Percentiles rank a stretch among this genome's conserved stretches.
Conservation (phyloP, 192 early-diverging fungal species). For the Coemansia sp. region DNA sequence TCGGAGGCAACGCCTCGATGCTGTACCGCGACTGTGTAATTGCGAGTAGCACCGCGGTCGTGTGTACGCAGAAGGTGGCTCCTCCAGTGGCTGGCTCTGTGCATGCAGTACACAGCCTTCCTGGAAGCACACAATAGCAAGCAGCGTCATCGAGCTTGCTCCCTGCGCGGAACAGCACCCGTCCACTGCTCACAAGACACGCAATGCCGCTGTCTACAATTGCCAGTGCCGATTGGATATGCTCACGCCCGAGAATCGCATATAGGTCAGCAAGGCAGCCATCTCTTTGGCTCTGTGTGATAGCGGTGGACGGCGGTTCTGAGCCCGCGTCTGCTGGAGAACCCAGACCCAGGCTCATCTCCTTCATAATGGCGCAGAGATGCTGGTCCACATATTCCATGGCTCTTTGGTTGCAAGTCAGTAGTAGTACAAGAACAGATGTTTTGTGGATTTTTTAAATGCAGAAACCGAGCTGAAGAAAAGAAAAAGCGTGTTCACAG, state of each 20-base stretch:
- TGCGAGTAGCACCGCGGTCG: constrained; percentile 39
- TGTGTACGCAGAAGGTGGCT: constrained; percentile 37
- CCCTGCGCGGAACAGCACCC: constrained; percentile 35
- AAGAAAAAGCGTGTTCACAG: background rate
- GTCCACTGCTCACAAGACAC: constrained; percentile 35
- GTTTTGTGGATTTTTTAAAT: background rate
- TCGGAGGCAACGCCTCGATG: constrained; percentile 23
- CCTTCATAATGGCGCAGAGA: constrained; percentile 32
- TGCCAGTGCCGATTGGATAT: constrained; percentile 24
- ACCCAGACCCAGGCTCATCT: constrained; percentile 14
- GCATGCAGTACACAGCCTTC: constrained; percentile 40
- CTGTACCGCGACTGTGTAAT: constrained; percentile 36
- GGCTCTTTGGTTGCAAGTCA: background rate
- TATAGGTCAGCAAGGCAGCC: constrained; percentile 30
- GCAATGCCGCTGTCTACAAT: constrained; percentile 45
- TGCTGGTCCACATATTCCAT: constrained; percentile 52
- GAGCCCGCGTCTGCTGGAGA: background rate
- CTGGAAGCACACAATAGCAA: constrained; percentile 51
- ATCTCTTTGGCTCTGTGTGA: background rate
- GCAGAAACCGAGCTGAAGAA: background rate
- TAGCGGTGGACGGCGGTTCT: background rate
- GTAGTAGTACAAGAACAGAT: background rate
- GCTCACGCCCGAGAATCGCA: constrained; percentile 34
- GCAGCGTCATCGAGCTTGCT: constrained; percentile 10
- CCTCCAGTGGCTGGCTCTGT: constrained; percentile 12